Evolutionary conservation across 805 yeast species (phyloP).

Genomic region (Metahyphopichia silvanorum): DNA sequence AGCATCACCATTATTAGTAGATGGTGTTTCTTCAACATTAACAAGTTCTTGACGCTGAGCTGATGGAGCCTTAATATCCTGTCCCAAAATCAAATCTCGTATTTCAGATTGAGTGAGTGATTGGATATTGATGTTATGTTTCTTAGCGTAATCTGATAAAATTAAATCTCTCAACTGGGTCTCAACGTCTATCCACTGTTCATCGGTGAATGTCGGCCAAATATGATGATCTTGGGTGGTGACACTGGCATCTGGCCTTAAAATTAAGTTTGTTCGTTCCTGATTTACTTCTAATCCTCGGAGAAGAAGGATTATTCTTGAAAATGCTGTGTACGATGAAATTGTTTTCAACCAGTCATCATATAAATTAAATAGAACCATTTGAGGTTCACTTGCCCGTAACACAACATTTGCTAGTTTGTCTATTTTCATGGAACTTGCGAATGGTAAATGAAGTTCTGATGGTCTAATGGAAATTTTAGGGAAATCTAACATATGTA

Average conservation of each 20-base stretch:
- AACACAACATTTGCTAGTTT: constrained; percentile 74
- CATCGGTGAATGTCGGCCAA: constrained; percentile 89
- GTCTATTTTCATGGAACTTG: constrained; percentile 77
- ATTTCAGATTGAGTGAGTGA: constrained; percentile 91
- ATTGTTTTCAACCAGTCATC: constrained; percentile 90
- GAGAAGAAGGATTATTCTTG: constrained; percentile 77
- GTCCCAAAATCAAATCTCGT: constrained; percentile 91
- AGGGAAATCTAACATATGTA: constrained; percentile 95
- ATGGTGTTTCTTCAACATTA: constrained; percentile 54
- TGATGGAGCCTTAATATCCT: constrained; percentile 88
- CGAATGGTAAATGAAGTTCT: constrained; percentile 86
- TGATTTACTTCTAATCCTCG: constrained; percentile 77
- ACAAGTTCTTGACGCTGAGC: constrained; percentile 81
- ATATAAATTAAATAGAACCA: constrained; percentile 85
- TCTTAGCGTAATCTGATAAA: constrained; percentile 77
- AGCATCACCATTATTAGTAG: constrained; percentile 40
- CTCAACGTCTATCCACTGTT: constrained; percentile 91
- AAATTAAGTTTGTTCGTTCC: constrained; percentile 70
- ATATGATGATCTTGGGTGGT: constrained; percentile 74
- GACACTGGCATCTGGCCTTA: constrained; percentile 71
- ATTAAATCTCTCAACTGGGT: constrained; percentile 84
- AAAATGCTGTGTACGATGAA: constrained; percentile 91
- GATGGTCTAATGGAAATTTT: constrained; percentile 86
- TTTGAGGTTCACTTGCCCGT: constrained; percentile 88
- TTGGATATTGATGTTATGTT: constrained; percentile 80